Evolutionary conservation across 805 yeast genomes (phyloP), one percentile per base, ranked within the genome.

Genomic region (Pichia kluyveri): DNA sequence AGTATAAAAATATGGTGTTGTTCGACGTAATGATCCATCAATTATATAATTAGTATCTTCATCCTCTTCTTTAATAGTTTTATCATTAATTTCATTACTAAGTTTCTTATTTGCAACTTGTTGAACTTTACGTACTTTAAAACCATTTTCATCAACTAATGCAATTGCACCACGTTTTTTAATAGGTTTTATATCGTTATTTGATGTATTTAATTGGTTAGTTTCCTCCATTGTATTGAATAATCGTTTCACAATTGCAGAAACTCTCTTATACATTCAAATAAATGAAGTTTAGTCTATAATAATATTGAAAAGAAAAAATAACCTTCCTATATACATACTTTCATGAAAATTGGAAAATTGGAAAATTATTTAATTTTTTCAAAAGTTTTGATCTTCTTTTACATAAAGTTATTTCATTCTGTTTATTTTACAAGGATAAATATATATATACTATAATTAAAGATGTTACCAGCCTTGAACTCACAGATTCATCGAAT

Each of bases 1-100:
- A 0, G 96, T 89, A 69, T 79, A 91, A 59, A 73, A 85, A 62
- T 93, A 93, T 0, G 99, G 98, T 1, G 80, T 72, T 2, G 93
- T 86, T 51, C 83, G 70, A 42, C 97, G 68, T 44, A 86, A 67
- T 3, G 77, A 68, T 0, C 85, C 86, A 18, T 78, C 81, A 3
- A 82, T 66, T 0, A 59, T 55, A 56, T 82, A 83, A 28, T 72
- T 63, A 3, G 81, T 79, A 2, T 79, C 83, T 41, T 80, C 80
- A 47, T 74, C 80, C 56, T 80, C 83, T 53, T 78, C 80, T 43
- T 65, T 65, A 40, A 77, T 67, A 6, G 68, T 61, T 36, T 59
- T 63, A 12, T 15, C 17, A 36, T 59, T 57, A 6, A 51, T 51
- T 37, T 71, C 71, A 48, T 64, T 64, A 0, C 77, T 72, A 1